Evolutionary conservation across 78 protist genomes (phyloP).

Genomic region (Dictyostelium discoideum): DNA sequence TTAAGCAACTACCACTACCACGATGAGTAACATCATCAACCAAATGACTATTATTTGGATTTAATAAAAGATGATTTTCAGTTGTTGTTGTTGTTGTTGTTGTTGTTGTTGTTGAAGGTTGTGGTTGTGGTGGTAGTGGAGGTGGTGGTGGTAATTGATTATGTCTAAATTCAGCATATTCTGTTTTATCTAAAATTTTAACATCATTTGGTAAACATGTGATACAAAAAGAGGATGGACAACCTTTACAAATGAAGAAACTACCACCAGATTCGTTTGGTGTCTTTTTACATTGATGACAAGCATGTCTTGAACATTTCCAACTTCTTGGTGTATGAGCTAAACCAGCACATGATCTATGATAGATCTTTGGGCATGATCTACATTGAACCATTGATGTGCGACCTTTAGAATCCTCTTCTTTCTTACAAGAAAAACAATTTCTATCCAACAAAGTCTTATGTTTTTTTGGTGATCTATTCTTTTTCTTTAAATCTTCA

Average conservation of each 20-base stretch:
- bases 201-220: constrained; percentile 72
- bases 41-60: constrained; percentile 13
- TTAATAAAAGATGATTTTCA: not conserved
- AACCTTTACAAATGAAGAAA: constrained; percentile 66
- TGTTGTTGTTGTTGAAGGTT: not conserved
- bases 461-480: constrained; percentile 44
- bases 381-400: constrained; percentile 69
- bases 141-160: not conserved
- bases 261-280: constrained; percentile 75
- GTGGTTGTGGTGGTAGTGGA: not conserved
- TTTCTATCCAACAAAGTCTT: constrained; percentile 30
- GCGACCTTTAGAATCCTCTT: constrained; percentile 58
- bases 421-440: constrained; percentile 64
- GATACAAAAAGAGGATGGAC: constrained; percentile 62
- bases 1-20: not conserved
- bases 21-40: not conserved
- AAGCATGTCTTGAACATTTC: constrained; percentile 69
- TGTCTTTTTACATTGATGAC: constrained; percentile 45
- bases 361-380: constrained; percentile 73
- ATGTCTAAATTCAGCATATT: constrained; percentile 21
- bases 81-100: not conserved
- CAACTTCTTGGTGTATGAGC: constrained; percentile 69
- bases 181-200: constrained; percentile 32
- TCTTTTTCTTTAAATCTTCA: constrained; percentile 20
- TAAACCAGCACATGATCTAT: constrained; percentile 65